These are phyloP conservation scores for Glaciozyma antarctica DNA, from an alignment of 768 basidiomycete species.

Conservation along the genomic window DNA sequence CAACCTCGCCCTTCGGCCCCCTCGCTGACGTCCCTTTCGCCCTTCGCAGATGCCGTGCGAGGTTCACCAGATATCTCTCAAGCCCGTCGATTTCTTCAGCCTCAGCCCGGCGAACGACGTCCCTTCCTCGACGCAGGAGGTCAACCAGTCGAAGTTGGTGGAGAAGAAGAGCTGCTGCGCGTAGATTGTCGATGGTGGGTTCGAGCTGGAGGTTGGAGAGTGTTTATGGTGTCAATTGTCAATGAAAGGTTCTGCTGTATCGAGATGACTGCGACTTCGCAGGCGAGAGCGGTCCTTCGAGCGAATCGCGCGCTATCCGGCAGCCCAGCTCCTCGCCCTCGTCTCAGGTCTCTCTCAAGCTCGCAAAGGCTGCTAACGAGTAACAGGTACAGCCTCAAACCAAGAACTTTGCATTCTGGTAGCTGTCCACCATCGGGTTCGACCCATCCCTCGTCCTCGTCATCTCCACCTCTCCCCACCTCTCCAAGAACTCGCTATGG, in stretches of 20 bases:
- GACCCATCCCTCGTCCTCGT: slow-evolving; percentile 44
- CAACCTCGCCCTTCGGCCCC: background rate
- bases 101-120: slow-evolving; percentile 4
- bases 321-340: too few relatives aligned
- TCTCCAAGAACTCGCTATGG: slow-evolving; percentile 78
- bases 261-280: too few relatives aligned
- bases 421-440: slow-evolving; percentile 35
- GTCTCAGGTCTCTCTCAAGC: background rate
- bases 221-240: too few relatives aligned
- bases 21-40: slow-evolving; percentile 10
- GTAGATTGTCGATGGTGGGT: too few relatives aligned
- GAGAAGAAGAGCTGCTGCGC: too few relatives aligned
- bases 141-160: background rate
- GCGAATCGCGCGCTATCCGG: too few relatives aligned
- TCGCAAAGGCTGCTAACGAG: background rate
- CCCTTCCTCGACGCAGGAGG: background rate
- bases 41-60: background rate
- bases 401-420: slow-evolving; percentile 33
- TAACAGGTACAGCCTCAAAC: background rate
- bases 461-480: slow-evolving; percentile 63
- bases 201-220: too few relatives aligned
- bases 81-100: slow-evolving; percentile 9
- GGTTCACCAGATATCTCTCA: background rate
- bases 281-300: too few relatives aligned
- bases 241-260: too few relatives aligned